Percentiles rank a stretch among this genome's conserved stretches.
phyloP scores from a whole-genome alignment of 495 filamentous ascomycete genomes.

The Aspergillus ellipticus region DNA sequence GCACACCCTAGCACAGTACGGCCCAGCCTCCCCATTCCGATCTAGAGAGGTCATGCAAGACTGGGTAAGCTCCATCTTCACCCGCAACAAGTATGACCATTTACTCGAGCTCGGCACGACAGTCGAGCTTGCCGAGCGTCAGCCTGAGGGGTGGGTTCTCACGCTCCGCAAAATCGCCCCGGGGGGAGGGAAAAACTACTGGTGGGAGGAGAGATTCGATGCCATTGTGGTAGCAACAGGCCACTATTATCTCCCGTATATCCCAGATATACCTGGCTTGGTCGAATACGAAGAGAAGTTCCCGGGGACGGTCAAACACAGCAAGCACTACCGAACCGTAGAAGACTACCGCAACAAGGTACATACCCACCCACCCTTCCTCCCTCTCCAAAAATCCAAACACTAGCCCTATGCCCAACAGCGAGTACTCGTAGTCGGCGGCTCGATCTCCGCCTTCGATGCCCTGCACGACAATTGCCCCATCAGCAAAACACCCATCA shows the following conservation, averaged over 20 bases:
- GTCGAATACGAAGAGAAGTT: slow-evolving; percentile 1
- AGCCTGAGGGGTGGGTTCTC: background rate
- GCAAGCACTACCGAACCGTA: slow-evolving; percentile 12
- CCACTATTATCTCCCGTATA: slow-evolving; percentile 62
- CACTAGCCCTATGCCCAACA: background rate
- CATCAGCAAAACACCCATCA: background rate
- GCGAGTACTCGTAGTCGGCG: slow-evolving; percentile 18
- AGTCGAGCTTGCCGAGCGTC: slow-evolving; percentile 14
- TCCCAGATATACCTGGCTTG: slow-evolving; percentile 48
- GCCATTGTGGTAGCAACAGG: slow-evolving; percentile 70
- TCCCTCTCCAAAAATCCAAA: too few relatives aligned
- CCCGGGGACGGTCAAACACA: slow-evolving; percentile 14
- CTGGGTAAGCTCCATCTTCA: slow-evolving; percentile 5
- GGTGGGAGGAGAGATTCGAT: slow-evolving; percentile 40
- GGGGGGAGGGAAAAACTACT: slow-evolving; percentile 8
- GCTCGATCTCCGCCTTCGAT: slow-evolving; percentile 15
- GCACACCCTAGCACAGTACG: slow-evolving; percentile 1
- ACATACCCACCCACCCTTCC: too few relatives aligned
- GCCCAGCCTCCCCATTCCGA: slow-evolving; percentile 8
- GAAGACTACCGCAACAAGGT: background rate
- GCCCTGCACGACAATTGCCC: background rate
- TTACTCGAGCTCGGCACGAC: slow-evolving; percentile 11
- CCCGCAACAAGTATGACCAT: slow-evolving; percentile 11
- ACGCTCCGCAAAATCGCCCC: slow-evolving; percentile 4
- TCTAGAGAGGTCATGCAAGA: slow-evolving; percentile 4